phyloP scores from a whole-genome alignment of 2,329 filamentous ascomycete genomes.

The Ophiosphaerella narmari region DNA sequence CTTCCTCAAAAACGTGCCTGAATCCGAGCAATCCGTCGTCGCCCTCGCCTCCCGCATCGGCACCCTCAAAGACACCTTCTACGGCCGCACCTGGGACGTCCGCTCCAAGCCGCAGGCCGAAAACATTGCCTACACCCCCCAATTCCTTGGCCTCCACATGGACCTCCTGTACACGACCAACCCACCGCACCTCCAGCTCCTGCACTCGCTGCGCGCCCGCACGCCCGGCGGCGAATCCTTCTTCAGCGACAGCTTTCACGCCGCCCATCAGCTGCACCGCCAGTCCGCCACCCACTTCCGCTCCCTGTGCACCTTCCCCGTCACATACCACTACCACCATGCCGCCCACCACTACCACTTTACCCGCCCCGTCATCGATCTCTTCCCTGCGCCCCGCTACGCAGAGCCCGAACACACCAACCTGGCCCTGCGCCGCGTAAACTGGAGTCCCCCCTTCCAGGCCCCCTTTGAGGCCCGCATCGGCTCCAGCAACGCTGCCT shows the following conservation, averaged over 20 bases:
- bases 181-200: slow-evolving; percentile 80
- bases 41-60: slow-evolving; percentile 75
- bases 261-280: slow-evolving; percentile 53
- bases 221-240: slow-evolving; percentile 81
- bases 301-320: slow-evolving; percentile 49
- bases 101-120: slow-evolving; percentile 79
- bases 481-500: slow-evolving; percentile 31
- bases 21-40: slow-evolving; percentile 67
- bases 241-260: slow-evolving; percentile 77
- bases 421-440: slow-evolving; percentile 52
- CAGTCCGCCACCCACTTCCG: slow-evolving; percentile 35
- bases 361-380: slow-evolving; percentile 61
- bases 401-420: slow-evolving; percentile 38
- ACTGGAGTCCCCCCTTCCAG: slow-evolving; percentile 85
- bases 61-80: slow-evolving; percentile 82
- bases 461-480: slow-evolving; percentile 53
- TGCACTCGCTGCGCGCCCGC: slow-evolving; percentile 86
- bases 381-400: slow-evolving; percentile 32
- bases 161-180: slow-evolving; percentile 85
- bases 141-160: slow-evolving; percentile 86
- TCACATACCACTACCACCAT: slow-evolving; percentile 72
- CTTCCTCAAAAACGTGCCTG: slow-evolving; percentile 75
- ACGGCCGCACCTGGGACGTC: slow-evolving; percentile 90
- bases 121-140: slow-evolving; percentile 86
- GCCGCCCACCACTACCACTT: slow-evolving; percentile 64